Percentiles rank a stretch among this genome's conserved stretches.
Evolutionary conservation across 2,329 filamentous ascomycete species (phyloP).

Genomic region (Fusarium keratoplasticum): DNA sequence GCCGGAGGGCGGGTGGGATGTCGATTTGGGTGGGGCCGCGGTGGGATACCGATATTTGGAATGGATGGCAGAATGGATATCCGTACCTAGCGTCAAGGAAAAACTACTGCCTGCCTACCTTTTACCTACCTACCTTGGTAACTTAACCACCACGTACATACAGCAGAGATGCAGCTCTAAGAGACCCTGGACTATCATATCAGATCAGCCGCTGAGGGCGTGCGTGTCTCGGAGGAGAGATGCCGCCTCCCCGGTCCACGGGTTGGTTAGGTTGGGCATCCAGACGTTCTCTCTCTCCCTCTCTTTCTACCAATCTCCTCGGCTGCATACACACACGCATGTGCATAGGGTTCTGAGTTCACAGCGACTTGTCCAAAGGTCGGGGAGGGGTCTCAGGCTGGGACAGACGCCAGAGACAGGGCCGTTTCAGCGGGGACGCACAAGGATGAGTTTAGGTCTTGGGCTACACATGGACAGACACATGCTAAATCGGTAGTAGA

Average conservation of each 20-base stretch:
- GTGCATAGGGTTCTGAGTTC: conserved; percentile 15
- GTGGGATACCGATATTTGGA: conserved; percentile 1
- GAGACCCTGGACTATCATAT: not conserved
- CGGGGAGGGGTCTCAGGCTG: not conserved
- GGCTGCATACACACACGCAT: not conserved
- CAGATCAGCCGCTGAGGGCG: not conserved
- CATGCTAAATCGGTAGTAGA: not conserved
- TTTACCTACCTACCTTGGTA: not conserved
- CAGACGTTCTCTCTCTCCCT: not conserved
- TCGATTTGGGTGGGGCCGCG: not conserved
- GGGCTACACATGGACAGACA: not conserved
- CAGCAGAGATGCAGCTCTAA: not conserved
- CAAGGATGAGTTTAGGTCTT: not conserved
- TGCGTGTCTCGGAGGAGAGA: conserved; percentile 2
- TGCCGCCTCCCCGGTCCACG: conserved; percentile 1
- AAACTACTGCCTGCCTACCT: not conserved
- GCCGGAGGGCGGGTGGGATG: not conserved
- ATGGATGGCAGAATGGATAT: not conserved
- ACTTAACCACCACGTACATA: not conserved
- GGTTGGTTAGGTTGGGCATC: not conserved
- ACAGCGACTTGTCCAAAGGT: not conserved
- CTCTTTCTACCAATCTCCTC: not conserved
- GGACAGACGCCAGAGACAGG: conserved; percentile 3
- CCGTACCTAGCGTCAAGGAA: not conserved
- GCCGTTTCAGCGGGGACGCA: not conserved